A percentile compares a stretch with the other conserved stretches of the same genome.
These are phyloP conservation scores for Monilinia vaccinii-corymbosi DNA, from an alignment of 2,329 filamentous ascomycete species.

Conservation along the genomic window DNA sequence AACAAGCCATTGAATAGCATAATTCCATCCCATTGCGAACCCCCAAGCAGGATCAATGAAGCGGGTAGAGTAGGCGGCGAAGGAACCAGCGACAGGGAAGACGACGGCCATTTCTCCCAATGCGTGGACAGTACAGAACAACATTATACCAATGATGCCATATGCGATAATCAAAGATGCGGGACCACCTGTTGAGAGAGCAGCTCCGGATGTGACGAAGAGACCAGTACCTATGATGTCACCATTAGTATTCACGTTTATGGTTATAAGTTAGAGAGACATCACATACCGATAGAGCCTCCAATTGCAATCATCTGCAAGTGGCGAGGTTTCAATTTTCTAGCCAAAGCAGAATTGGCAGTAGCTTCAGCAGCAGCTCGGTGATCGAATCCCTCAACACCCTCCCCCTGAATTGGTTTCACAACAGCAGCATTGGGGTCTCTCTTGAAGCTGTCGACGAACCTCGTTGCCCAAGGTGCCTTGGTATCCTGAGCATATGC, in stretches of 20 bases:
- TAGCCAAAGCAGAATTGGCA: constrained; percentile 62
- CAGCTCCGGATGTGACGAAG: constrained; percentile 28
- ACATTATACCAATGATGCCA: constrained; percentile 37
- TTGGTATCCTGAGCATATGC: constrained; percentile 1
- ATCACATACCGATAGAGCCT: constrained; percentile 19
- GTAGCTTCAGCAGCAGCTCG: constrained; percentile 53
- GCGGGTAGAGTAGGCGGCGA: constrained; percentile 84
- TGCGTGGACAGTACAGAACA: constrained; percentile 70
- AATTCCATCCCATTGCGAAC: constrained; percentile 86
- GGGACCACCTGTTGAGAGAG: constrained; percentile 30
- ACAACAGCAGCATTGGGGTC: constrained; percentile 38
- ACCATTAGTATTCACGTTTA: not conserved
- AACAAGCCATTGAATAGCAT: constrained; percentile 78
- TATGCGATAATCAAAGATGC: constrained; percentile 27
- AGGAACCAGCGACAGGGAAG: constrained; percentile 87
- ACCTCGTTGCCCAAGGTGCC: constrained; percentile 18
- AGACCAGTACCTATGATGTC: constrained; percentile 51
- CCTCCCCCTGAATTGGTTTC: constrained; percentile 20
- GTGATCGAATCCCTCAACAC: constrained; percentile 44
- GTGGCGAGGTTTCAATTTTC: constrained; percentile 43
- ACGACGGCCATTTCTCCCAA: constrained; percentile 84
- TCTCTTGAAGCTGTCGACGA: constrained; percentile 26
- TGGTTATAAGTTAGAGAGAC: not conserved
- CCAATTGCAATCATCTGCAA: constrained; percentile 50
- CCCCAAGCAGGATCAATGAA: constrained; percentile 92